Percentiles rank a stretch among this genome's conserved stretches.
Evolutionary conservation across 441 rosid species (phyloP).

Genomic region (Sinapis alba): DNA sequence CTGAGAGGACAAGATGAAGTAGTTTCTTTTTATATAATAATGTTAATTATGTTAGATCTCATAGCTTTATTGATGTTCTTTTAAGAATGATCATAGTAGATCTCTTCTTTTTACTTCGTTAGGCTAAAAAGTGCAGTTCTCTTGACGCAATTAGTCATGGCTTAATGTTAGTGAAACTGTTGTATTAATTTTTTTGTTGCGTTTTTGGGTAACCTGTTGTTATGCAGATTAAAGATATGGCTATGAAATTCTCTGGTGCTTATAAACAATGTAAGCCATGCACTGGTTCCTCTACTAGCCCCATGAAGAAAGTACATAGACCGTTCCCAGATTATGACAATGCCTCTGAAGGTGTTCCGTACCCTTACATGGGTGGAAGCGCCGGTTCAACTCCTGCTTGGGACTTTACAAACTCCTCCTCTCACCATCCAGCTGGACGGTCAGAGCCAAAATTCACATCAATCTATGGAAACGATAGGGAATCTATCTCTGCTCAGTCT

Average conservation of each 20-base stretch:
- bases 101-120: conserved; percentile 7
- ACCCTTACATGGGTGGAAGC: conserved; percentile 79
- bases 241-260: conserved; percentile 83
- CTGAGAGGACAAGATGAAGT: conserved; percentile 11
- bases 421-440: conserved; percentile 51
- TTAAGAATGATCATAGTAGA: conserved; percentile 22
- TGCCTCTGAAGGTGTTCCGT: conserved; percentile 81
- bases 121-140: not conserved
- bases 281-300: conserved; percentile 57
- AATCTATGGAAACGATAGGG: conserved; percentile 51
- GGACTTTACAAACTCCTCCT: conserved; percentile 70
- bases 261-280: conserved; percentile 86
- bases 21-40: not conserved
- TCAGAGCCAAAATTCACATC: conserved; percentile 56
- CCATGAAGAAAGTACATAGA: conserved; percentile 61
- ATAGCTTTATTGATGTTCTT: conserved; percentile 27
- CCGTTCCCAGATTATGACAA: conserved; percentile 74
- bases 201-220: not conserved
- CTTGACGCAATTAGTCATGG: conserved; percentile 3
- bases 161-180: not conserved
- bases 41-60: conserved; percentile 26
- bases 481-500: conserved; percentile 65
- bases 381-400: conserved; percentile 96
- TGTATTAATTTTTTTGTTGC: not conserved
- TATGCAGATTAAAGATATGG: conserved; percentile 93